Base-by-base conservation (phyloP, 257 asterid species). In the Asclepias syriaca region DNA sequence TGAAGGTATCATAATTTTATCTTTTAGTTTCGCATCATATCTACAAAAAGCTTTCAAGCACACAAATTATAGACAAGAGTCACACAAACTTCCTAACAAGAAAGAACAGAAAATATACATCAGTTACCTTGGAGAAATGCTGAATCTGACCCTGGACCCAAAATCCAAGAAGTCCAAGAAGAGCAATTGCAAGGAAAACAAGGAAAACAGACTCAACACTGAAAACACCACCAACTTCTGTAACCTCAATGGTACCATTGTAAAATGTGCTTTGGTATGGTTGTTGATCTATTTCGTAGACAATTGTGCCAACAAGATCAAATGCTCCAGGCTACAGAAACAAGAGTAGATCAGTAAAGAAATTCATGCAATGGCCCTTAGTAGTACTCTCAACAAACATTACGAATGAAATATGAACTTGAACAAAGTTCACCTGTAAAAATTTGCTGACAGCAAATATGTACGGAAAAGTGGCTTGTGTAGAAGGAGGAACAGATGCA, bases 151-250 rank as follows among this genome's bases (percentile, higher is more conserved):
- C 50, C 34, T 84, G 92, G 67, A 86, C 78, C 95, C 96, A 89
- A 71, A 87, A 72, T 46, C 87, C 96, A 24, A 89, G 84, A 77
- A 92, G 87, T 40, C 84, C 82, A 39, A 95, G 74, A 75, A 90
- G 87, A 45, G 96, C 96, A 46, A 89, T 65, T 58, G 86, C 97
- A 63, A 95, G 96, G 84, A 84, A 85, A 82, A 92, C 87, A 84
- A 95, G 80, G 89, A 95, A 92, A 29, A 95, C 97, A 59, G 99
- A 87, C 86, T 95, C 99, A 16, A 95, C 90, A 70, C 96, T 89
- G 86, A 90, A 74, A 72, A 82, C 72, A 78, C 97, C 96, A 27
- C 99, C 95, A 21, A 89, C 74, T 81, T 95, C 99, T 48, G 84
- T 51, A 78, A 95, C 98, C 87, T 95, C 99, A 74, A 95, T 84